A percentile compares a stretch with the other conserved stretches of the same genome.
These are phyloP conservation scores for Papiliotrema fonsecae DNA, from an alignment of 1,284 basidiomycete genomes.

Conservation along the genomic window DNA sequence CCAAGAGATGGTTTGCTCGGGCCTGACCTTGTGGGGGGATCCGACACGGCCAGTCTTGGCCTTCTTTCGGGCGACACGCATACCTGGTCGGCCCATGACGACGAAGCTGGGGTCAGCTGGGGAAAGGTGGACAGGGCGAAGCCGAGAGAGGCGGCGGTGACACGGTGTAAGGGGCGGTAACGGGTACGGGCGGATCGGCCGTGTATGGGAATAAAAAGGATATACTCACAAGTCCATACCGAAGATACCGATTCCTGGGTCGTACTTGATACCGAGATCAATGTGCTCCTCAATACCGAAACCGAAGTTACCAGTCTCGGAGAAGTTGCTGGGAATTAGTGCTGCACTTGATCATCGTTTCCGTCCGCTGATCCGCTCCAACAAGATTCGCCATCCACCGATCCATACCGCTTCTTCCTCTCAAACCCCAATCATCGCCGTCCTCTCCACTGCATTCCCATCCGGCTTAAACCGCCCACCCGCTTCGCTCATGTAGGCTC, in stretches of 20 bases:
- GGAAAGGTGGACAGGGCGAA: neutral
- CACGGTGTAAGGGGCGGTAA: no score
- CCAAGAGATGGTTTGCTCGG: constrained; percentile 93
- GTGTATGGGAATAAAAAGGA: no score
- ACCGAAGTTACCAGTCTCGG: constrained; percentile 96
- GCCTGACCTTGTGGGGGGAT: constrained; percentile 78
- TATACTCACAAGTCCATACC: constrained; percentile 76
- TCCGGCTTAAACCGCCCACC: no score
- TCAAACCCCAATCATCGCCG: no score
- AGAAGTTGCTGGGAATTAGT: constrained; percentile 72
- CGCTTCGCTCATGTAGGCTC: no score
- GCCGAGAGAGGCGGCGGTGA: no score
- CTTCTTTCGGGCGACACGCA: constrained; percentile 87
- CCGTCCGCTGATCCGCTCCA: neutral
- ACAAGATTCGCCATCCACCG: no score
- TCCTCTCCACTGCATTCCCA: no score
- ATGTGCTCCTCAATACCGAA: constrained; percentile 99
- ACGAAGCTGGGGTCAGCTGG: constrained; percentile 56
- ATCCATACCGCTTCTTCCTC: neutral
- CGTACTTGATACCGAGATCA: constrained; percentile 96
- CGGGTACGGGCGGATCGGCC: no score
- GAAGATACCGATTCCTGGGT: constrained; percentile 94
- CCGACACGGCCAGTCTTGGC: constrained; percentile 83
- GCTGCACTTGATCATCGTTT: constrained; percentile 1
- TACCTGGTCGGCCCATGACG: constrained; percentile 94